Evolutionary conservation across 768 basidiomycete species (phyloP).

Genomic region (Agrocybe praecox): DNA sequence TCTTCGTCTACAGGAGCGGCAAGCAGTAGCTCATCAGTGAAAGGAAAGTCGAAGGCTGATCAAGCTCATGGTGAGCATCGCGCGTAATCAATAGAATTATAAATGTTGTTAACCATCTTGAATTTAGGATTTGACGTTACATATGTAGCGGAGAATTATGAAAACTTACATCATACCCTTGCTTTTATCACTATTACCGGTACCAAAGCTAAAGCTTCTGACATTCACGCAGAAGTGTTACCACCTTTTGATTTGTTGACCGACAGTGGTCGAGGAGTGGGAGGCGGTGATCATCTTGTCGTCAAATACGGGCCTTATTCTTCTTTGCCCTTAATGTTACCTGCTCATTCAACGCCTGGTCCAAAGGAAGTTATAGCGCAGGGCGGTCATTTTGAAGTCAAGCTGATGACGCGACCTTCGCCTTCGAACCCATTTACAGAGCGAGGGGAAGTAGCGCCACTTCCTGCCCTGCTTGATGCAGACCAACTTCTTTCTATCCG

Average conservation of each 20-base stretch:
- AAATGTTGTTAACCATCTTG: conserved; percentile 10
- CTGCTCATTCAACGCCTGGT: conserved; percentile 59
- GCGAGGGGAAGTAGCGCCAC: conserved; percentile 27
- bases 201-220: conserved; percentile 41
- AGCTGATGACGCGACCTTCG: conserved; percentile 46
- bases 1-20: conserved; percentile 4
- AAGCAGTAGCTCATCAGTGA: conserved; percentile 17
- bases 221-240: conserved; percentile 69
- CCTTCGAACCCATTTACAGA: conserved; percentile 18
- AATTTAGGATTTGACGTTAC: conserved; percentile 42
- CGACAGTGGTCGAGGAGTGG: conserved; percentile 31
- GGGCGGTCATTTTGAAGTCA: conserved; percentile 71
- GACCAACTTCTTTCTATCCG: conserved; percentile 54
- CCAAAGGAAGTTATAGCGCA: conserved; percentile 59
- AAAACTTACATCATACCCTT: conserved; percentile 79
- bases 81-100: neutral
- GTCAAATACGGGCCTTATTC: conserved; percentile 60
- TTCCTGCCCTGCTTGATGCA: conserved; percentile 65
- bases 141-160: conserved; percentile 78
- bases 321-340: conserved; percentile 60
- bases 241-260: conserved; percentile 33
- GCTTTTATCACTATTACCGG: conserved; percentile 69
- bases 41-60: conserved; percentile 19
- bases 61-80: conserved; percentile 17
- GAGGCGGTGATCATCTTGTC: conserved; percentile 58